Evolutionary conservation across 2,329 filamentous ascomycete species (phyloP).

Genomic region (Botrytis porri): DNA sequence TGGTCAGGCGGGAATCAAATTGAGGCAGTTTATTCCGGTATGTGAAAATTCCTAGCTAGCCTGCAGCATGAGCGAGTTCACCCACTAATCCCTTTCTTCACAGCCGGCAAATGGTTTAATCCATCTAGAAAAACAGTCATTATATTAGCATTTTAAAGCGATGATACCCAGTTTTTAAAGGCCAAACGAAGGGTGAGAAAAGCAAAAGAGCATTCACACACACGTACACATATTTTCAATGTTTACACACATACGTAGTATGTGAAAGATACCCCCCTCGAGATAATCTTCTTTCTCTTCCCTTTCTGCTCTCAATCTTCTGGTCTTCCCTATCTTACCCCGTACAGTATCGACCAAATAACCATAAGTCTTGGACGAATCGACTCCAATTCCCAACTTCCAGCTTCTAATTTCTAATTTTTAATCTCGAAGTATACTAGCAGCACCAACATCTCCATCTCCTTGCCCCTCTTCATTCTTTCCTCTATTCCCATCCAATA

Average conservation of each 20-base stretch:
- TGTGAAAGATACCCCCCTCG: background rate
- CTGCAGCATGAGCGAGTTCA: background rate
- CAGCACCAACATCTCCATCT: background rate
- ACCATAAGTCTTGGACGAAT: no score
- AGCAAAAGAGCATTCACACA: background rate
- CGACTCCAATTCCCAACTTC: no score
- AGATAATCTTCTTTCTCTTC: background rate
- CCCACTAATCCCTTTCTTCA: constrained; percentile 9
- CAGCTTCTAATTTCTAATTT: no score
- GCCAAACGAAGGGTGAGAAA: background rate
- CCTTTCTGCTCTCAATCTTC: background rate
- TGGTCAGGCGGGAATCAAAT: constrained; percentile 73
- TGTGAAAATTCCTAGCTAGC: constrained; percentile 39
- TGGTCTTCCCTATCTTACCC: fast-evolving
- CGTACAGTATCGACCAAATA: background rate
- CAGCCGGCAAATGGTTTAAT: constrained; percentile 64
- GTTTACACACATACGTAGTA: background rate
- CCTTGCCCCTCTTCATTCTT: background rate
- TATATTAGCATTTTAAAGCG: constrained; percentile 22
- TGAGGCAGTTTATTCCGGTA: constrained; percentile 86
- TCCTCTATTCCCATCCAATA: background rate
- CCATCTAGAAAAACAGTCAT: constrained; percentile 51
- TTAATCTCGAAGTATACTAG: no score
- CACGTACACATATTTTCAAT: background rate
- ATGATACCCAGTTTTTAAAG: background rate